A percentile compares a stretch with the other conserved stretches of the same genome.
Evolutionary conservation across 2,329 filamentous ascomycete species (phyloP).

Genomic region (Curvularia verruculosa): DNA sequence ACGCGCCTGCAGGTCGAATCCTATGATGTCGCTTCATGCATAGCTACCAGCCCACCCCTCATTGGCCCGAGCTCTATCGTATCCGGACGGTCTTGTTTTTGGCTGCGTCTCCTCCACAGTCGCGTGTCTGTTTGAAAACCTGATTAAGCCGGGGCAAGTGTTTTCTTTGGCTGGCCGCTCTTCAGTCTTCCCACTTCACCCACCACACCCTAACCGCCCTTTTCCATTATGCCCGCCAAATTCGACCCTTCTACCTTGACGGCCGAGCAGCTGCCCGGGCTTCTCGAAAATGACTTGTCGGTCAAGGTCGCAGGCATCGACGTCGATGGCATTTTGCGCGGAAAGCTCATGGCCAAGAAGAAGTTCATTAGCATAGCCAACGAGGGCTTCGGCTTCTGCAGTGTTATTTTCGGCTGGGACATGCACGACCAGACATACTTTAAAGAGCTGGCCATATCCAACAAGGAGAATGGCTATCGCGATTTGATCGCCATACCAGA

Average conservation of each 20-base stretch:
- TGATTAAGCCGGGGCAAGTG: slow-evolving; percentile 10
- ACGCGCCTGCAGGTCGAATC: slow-evolving; percentile 6
- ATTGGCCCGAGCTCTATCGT: slow-evolving; percentile 40
- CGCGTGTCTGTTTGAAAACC: slow-evolving; percentile 12
- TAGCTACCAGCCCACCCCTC: slow-evolving; percentile 25
- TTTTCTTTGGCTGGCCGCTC: background rate
- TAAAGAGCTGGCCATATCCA: slow-evolving; percentile 83
- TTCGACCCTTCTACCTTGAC: slow-evolving; percentile 57
- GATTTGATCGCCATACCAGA: slow-evolving; percentile 85
- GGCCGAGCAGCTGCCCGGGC: slow-evolving; percentile 65
- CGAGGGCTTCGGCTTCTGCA: slow-evolving; percentile 90
- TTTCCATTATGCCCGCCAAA: slow-evolving; percentile 19
- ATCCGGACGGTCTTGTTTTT: slow-evolving; percentile 9
- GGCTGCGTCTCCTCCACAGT: slow-evolving; percentile 6
- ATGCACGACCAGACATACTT: slow-evolving; percentile 95
- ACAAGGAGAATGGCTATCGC: slow-evolving; percentile 87
- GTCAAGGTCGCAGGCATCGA: slow-evolving; percentile 90
- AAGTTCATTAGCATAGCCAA: slow-evolving; percentile 87
- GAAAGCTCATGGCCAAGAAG: slow-evolving; percentile 89
- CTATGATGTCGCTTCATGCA: slow-evolving; percentile 24
- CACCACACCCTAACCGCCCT: background rate
- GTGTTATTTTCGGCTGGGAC: slow-evolving; percentile 94
- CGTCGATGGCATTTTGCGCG: slow-evolving; percentile 83
- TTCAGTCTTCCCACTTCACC: background rate
- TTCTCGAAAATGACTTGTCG: slow-evolving; percentile 73